Percentiles rank a stretch among this genome's conserved stretches.
phyloP scores from a whole-genome alignment of 768 basidiomycete species.

The Termitomyces sp. region DNA sequence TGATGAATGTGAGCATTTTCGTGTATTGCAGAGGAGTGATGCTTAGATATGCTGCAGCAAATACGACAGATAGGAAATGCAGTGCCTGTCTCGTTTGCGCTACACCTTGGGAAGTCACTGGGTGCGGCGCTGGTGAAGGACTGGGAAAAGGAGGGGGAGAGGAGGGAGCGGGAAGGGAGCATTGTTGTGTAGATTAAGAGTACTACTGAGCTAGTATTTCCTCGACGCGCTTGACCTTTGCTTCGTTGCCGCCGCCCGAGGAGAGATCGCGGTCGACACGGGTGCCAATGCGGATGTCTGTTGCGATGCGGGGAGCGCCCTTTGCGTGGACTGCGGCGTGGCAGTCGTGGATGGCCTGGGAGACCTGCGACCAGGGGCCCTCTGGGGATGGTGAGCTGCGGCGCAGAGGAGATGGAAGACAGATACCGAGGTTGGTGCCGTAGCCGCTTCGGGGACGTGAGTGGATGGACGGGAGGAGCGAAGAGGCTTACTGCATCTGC shows the following conservation, averaged over 20 bases:
- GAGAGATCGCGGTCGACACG: conserved; percentile 62
- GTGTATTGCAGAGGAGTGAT: neutral
- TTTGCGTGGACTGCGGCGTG: conserved; percentile 80
- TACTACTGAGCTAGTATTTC: conserved; percentile 52
- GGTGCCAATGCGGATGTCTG: conserved; percentile 94
- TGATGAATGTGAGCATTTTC: conserved; percentile 44
- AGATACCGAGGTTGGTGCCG: conserved; percentile 79
- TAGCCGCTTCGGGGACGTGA: conserved; percentile 57
- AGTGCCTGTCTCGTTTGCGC: conserved; percentile 65
- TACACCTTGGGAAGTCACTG: conserved; percentile 50
- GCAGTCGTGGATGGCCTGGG: conserved; percentile 84
- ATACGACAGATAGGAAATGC: conserved; percentile 77
- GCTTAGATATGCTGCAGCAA: conserved; percentile 39
- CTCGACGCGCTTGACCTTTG: conserved; percentile 76
- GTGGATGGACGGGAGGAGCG: neutral
- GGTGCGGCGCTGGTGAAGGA: conserved; percentile 37
- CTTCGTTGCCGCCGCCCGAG: conserved; percentile 67
- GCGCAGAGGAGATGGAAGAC: neutral
- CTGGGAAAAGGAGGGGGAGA: conserved; percentile 40
- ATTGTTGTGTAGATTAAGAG: conserved; percentile 24
- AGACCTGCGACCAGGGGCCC: conserved; percentile 84
- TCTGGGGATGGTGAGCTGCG: conserved; percentile 31
- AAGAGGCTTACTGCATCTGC: conserved; percentile 56
- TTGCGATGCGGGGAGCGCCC: conserved; percentile 73
- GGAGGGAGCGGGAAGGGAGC: conserved; percentile 37